Percentiles rank a stretch among this genome's conserved stretches.
phyloP scores from a whole-genome alignment of 2,329 filamentous ascomycete genomes.

The Fusarium succisae region DNA sequence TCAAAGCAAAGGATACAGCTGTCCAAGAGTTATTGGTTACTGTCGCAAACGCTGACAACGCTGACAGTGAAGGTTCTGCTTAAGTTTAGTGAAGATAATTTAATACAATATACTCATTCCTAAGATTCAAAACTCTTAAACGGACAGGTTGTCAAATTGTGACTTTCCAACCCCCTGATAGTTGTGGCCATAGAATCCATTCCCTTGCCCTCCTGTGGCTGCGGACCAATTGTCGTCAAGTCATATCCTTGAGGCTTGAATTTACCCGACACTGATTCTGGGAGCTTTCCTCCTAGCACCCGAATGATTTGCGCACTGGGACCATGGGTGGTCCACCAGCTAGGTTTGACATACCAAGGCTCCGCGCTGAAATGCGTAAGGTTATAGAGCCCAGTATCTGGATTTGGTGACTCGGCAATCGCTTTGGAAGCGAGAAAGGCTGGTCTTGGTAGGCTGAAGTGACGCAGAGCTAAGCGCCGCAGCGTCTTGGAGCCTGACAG shows the following conservation, averaged over 20 bases:
- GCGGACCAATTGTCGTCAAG: too few species aligned
- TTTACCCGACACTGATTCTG: neutral
- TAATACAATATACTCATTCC: neutral
- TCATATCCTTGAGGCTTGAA: neutral
- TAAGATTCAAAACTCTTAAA: neutral
- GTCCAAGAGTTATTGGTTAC: too few species aligned
- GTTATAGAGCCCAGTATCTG: neutral
- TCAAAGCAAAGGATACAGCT: too few species aligned
- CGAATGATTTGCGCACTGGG: neutral
- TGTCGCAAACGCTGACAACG: too few species aligned
- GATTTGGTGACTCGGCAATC: neutral
- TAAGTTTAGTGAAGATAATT: too few species aligned
- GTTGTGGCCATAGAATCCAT: neutral
- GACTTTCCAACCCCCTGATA: fast-evolving
- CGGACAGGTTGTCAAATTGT: neutral
- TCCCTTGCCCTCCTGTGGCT: neutral
- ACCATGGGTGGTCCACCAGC: neutral
- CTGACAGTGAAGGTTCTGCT: too few species aligned
- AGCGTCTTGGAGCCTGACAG: neutral
- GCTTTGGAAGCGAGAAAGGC: neutral
- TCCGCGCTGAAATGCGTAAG: neutral
- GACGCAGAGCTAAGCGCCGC: neutral
- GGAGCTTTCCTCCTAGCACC: neutral
- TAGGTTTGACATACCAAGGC: neutral
- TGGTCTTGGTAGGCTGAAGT: neutral